Conservation (phyloP, 2,329 filamentous ascomycete species). For the Fusarium sororula region DNA sequence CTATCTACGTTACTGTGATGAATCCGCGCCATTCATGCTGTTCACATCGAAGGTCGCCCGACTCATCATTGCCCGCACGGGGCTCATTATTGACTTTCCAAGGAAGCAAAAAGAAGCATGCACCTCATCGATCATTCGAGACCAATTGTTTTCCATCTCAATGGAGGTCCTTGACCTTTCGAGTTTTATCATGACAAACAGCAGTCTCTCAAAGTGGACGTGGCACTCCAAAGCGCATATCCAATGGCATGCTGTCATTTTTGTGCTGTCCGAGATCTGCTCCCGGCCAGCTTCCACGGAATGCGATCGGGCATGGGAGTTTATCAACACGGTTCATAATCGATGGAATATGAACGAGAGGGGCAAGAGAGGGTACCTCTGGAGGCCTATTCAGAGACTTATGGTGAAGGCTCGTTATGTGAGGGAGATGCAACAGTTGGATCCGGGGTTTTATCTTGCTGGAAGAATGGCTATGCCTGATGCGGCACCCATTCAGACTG, state of each 20-base stretch:
- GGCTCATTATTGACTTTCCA: not conserved
- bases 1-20: not conserved
- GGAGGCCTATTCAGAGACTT: not conserved
- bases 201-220: not conserved
- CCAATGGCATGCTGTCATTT: not conserved
- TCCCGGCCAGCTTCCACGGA: fast-evolving
- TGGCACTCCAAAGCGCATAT: not conserved
- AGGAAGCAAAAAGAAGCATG: not conserved
- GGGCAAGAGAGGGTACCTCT: not conserved
- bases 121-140: not conserved
- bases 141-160: not conserved
- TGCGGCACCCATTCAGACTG: fast-evolving
- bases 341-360: not conserved
- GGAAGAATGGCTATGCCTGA: not conserved
- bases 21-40: not conserved
- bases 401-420: not conserved
- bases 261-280: not conserved
- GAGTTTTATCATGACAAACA: not conserved
- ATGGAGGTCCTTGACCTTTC: not conserved
- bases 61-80: not conserved
- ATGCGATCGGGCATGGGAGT: not conserved
- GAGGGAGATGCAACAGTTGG: not conserved
- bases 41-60: not conserved
- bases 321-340: not conserved
- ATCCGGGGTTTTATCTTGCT: not conserved